Conservation (phyloP, 2,329 filamentous ascomycete genomes). For the Penicillium brevicompactum region DNA sequence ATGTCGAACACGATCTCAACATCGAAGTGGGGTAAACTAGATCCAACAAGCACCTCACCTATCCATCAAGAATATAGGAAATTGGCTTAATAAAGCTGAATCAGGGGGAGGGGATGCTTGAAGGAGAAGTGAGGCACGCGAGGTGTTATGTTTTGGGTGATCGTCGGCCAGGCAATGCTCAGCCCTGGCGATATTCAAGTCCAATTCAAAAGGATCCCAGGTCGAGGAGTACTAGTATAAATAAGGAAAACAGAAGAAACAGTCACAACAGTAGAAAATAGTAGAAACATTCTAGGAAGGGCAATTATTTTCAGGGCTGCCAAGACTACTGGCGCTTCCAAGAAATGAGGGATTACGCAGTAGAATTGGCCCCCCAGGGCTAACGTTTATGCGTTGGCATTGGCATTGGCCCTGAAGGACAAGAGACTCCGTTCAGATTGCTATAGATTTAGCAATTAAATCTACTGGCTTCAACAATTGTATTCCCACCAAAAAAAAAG, state of each 20-base stretch:
- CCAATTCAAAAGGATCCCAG: neutral
- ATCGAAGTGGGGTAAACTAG: slow-evolving; percentile 18
- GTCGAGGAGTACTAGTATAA: slow-evolving; percentile 4
- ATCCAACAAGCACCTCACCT: slow-evolving; percentile 4
- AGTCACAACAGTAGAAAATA: neutral
- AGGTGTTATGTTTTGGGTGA: slow-evolving; percentile 12
- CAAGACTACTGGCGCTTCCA: slow-evolving; percentile 6
- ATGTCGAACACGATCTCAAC: slow-evolving; percentile 19
- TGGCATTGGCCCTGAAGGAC: too few species aligned
- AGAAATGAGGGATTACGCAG: slow-evolving; percentile 12
- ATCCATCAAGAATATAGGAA: slow-evolving; percentile 5
- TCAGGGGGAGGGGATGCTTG: slow-evolving; percentile 3
- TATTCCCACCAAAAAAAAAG: slow-evolving; percentile 4
- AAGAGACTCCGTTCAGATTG: neutral
- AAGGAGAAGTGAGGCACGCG: slow-evolving; percentile 12
- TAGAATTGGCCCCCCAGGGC: neutral
- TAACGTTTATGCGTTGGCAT: neutral
- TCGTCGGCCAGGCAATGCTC: slow-evolving; percentile 26
- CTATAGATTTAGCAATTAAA: neutral
- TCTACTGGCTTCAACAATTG: too few species aligned
- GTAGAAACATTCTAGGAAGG: neutral
- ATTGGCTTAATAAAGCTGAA: neutral
- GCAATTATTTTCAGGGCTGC: neutral
- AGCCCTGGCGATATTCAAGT: neutral
- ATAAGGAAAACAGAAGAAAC: slow-evolving; percentile 4